phyloP scores from a whole-genome alignment of 805 yeast species.

The Wickerhamiella allomyrinae region DNA sequence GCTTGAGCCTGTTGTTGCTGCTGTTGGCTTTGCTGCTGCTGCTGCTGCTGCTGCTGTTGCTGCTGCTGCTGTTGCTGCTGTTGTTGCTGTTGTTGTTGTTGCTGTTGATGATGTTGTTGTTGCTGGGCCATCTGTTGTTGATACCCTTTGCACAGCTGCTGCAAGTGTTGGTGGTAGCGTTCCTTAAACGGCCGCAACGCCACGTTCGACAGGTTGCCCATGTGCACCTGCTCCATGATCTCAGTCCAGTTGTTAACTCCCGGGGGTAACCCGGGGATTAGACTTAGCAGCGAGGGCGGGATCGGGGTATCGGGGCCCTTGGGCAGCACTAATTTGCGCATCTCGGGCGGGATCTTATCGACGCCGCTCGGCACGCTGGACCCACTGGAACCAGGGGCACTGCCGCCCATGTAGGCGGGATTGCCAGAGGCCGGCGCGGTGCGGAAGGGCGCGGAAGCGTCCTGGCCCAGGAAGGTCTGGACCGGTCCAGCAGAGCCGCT shows the following conservation, averaged over 20 bases:
- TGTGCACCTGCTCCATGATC: constrained; percentile 39
- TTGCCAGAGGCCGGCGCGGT: too few relatives aligned
- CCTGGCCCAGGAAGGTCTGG: not conserved
- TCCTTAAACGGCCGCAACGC: constrained; percentile 20
- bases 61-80: not conserved
- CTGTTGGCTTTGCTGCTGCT: not conserved
- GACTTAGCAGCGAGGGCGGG: constrained; percentile 49
- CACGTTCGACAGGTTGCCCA: constrained; percentile 15
- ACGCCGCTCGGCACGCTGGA: not conserved
- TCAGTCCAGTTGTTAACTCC: constrained; percentile 72
- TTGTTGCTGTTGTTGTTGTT: not conserved
- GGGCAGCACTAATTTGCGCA: constrained; percentile 11
- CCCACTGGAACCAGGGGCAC: not conserved
- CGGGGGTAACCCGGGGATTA: constrained; percentile 65
- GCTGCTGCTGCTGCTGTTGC: not conserved
- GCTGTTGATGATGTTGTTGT: constrained; percentile 3
- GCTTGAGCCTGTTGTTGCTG: constrained; percentile 10
- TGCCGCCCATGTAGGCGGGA: not conserved
- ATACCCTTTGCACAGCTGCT: constrained; percentile 10
- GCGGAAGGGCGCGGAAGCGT: not conserved
- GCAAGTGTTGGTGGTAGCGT: constrained; percentile 18
- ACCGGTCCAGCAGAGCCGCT: not conserved
- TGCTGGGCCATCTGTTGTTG: constrained; percentile 24
- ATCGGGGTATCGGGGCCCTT: constrained; percentile 41
- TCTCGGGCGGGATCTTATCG: constrained; percentile 1